A percentile compares a stretch with the other conserved stretches of the same genome.
Evolutionary conservation across 306 rosid species (phyloP).

Genomic region (Comarum palustre): DNA sequence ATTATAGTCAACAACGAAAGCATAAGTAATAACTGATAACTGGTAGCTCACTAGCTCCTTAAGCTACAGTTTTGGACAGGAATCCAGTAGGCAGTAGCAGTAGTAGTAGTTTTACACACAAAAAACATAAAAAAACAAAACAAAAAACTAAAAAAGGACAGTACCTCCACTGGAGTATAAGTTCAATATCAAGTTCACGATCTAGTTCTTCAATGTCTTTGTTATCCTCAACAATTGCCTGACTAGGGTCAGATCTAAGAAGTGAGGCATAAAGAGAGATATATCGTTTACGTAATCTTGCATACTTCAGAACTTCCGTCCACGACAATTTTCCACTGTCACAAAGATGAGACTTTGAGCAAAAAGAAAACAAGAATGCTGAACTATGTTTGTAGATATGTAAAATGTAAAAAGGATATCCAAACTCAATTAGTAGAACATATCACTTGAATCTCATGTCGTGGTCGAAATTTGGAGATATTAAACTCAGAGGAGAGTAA

Average conservation of each 20-base stretch:
- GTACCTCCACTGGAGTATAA: conserved; percentile 98
- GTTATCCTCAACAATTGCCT: conserved; percentile 62
- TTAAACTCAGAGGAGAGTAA: not conserved
- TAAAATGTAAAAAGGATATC: not conserved
- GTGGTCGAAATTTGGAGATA: not conserved
- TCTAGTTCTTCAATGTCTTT: conserved; percentile 78
- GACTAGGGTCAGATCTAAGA: conserved; percentile 79
- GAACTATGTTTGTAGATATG: not conserved
- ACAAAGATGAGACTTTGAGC: conserved; percentile 29
- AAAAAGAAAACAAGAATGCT: not conserved
- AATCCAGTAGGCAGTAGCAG: not conserved
- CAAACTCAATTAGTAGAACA: not conserved
- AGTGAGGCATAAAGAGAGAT: conserved; percentile 75
- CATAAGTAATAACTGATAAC: not conserved
- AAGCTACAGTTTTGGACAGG: not conserved
- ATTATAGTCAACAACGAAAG: not conserved
- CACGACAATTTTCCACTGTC: conserved; percentile 94
- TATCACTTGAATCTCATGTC: not conserved
- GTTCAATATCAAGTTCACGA: conserved; percentile 81
- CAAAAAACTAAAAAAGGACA: not conserved
- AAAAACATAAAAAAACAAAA: too few relatives aligned
- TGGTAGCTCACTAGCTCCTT: not conserved
- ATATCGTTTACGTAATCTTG: conserved; percentile 79
- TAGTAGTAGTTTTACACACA: not conserved
- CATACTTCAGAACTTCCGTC: conserved; percentile 89